Percentiles rank a stretch among this genome's conserved stretches.
phyloP scores from a whole-genome alignment of 192 early-diverging fungal species.

The Jimgerdemannia lactiflua region DNA sequence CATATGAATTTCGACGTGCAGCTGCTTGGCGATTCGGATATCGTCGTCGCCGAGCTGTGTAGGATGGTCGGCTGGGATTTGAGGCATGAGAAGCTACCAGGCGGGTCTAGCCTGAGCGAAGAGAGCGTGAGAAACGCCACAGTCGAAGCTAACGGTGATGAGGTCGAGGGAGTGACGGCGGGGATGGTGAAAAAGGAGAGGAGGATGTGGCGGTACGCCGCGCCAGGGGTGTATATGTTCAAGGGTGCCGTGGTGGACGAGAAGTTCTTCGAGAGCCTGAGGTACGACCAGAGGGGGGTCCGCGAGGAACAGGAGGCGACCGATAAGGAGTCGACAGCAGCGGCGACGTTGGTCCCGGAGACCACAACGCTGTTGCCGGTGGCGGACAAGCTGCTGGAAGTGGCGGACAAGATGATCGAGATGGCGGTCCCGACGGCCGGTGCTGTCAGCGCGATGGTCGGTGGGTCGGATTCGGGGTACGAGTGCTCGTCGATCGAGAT shows the following conservation, averaged over 20 bases:
- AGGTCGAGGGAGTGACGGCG: background rate
- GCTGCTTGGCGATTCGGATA: conserved; percentile 82
- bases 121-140: conserved; percentile 15
- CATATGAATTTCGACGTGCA: conserved; percentile 91
- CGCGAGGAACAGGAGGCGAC: background rate
- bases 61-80: conserved; percentile 75
- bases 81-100: conserved; percentile 59
- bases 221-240: conserved; percentile 41
- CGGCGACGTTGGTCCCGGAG: background rate
- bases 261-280: conserved; percentile 12
- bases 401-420: background rate
- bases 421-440: conserved; percentile 18
- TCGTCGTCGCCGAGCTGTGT: conserved; percentile 77
- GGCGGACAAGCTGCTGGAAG: conserved; percentile 14
- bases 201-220: conserved; percentile 11
- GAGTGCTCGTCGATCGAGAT: too few species aligned
- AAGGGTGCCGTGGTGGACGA: conserved; percentile 40
- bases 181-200: background rate
- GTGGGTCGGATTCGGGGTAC: background rate
- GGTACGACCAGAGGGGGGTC: conserved; percentile 10
- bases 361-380: conserved; percentile 3
- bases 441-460: conserved; percentile 44
- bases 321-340: background rate
- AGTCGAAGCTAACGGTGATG: background rate
- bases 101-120: conserved; percentile 38